Base-by-base conservation (phyloP, 495 filamentous ascomycete genomes). In the Halenospora varia region DNA sequence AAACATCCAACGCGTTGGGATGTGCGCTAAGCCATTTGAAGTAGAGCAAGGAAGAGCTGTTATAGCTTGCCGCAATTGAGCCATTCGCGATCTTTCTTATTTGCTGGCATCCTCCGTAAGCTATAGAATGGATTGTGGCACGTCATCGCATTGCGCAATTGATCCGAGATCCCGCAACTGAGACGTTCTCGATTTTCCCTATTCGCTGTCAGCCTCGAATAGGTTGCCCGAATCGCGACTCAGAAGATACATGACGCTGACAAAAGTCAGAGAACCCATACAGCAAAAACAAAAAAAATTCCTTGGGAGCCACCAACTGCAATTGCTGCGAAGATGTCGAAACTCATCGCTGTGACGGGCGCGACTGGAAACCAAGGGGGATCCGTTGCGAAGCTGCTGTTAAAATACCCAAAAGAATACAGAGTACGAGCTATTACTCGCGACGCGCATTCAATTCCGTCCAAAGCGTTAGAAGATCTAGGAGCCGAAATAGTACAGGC, bases 321-420 rank as follows among this genome's bases (percentile, higher is more conserved):
- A 40, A 8, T 40, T 40, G 35, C 45, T 9, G 18, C 45, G 8
- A 40, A 40, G 17, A 53, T 53, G 51, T 3, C 51, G 25, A 53
- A 26, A 42, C 51, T 53, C 17, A 53, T 53, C 22, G 51, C 35
- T 18, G 51, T 53, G 11, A 53, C 51, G 10, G 51, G 51, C 29
- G 51, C 25, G 19, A 53, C 51, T 10, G 51, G 51, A 18, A 53
- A 53, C 29, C 51, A 53, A 55, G 52, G 52, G 11, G 52, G 52
- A 22, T 44, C 52, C 4, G 52, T 55, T 4, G 52, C 52, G 4
- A 55, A 55, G 25, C 35, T 45, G 20, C 52, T 55, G 3, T 22
- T 55, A 8, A 55, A 55, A 47, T 55, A 45, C 19, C 52, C 52
- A 45, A n/a, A 20, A 22, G 35, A 55, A 55, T 55, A 55, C 24